Conservation (phyloP, 148 eudicot genomes). For the Heliamphora exappendiculata region DNA sequence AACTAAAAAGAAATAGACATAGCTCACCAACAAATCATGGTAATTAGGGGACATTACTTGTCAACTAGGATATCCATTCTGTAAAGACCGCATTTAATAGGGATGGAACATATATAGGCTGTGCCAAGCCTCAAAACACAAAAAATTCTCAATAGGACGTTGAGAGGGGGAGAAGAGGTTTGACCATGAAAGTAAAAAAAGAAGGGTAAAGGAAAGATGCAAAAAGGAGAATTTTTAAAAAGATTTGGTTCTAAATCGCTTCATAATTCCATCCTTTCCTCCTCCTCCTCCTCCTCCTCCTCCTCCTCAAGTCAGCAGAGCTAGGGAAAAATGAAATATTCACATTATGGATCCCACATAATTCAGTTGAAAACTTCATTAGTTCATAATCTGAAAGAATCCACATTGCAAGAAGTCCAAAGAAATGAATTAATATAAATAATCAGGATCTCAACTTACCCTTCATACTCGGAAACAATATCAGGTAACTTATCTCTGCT, state of each 20-base stretch:
- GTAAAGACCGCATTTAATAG: background rate
- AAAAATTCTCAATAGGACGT: background rate
- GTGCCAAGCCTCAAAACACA: too few species aligned
- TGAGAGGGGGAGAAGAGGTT: background rate
- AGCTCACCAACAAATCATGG: background rate
- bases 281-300: background rate
- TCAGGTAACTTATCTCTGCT: constrained; percentile 89
- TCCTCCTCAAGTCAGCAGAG: background rate
- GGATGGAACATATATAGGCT: background rate
- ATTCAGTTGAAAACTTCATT: too few species aligned
- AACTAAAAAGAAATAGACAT: background rate
- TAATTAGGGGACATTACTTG: background rate
- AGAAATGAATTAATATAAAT: constrained; percentile 3
- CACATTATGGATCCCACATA: too few species aligned
- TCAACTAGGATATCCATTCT: background rate
- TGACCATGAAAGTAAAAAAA: background rate
- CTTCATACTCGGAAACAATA: constrained; percentile 75
- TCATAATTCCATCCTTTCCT: background rate
- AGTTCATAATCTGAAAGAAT: background rate
- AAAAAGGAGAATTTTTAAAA: background rate
- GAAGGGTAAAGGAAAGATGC: background rate
- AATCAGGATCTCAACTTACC: constrained; percentile 38
- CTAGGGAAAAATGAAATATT: background rate
- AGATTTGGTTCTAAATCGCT: background rate
- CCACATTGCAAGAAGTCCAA: background rate